Evolutionary conservation across 495 filamentous ascomycete species (phyloP).

Genomic region (Trypethelium eluteriae): DNA sequence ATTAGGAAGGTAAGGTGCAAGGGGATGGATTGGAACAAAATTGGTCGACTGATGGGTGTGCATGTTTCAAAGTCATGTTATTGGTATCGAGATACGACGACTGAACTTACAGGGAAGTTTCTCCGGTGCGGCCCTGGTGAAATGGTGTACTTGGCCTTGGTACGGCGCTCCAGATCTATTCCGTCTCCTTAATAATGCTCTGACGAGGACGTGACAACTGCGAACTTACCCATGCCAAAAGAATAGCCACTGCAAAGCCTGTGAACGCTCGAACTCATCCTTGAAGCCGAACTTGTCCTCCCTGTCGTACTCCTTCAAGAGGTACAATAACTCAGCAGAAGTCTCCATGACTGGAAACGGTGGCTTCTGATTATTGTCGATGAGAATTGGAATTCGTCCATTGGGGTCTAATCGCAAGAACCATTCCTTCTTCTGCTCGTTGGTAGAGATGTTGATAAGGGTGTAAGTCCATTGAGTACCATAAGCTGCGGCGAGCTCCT

Average conservation of each 20-base stretch:
- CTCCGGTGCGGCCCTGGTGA: constrained; percentile 37
- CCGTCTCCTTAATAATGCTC: background rate
- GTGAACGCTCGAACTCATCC: constrained; percentile 39
- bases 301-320: constrained; percentile 44
- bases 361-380: constrained; percentile 45
- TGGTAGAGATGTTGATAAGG: constrained; percentile 47
- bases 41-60: too few relatives aligned
- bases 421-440: constrained; percentile 55
- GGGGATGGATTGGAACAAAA: background rate
- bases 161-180: constrained; percentile 36
- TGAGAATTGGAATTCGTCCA: constrained; percentile 44
- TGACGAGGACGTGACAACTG: too few relatives aligned
- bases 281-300: constrained; percentile 41
- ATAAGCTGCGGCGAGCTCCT: constrained; percentile 40
- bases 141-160: constrained; percentile 38
- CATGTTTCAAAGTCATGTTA: too few relatives aligned
- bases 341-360: constrained; percentile 49
- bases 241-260: constrained; percentile 43
- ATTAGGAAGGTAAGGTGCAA: background rate
- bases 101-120: constrained; percentile 40
- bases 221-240: constrained; percentile 41
- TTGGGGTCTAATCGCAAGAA: constrained; percentile 43
- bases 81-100: background rate
- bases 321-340: constrained; percentile 46
- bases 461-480: constrained; percentile 47